Conservation (phyloP, 495 filamentous ascomycete genomes). For the Acidiella bohemica region DNA sequence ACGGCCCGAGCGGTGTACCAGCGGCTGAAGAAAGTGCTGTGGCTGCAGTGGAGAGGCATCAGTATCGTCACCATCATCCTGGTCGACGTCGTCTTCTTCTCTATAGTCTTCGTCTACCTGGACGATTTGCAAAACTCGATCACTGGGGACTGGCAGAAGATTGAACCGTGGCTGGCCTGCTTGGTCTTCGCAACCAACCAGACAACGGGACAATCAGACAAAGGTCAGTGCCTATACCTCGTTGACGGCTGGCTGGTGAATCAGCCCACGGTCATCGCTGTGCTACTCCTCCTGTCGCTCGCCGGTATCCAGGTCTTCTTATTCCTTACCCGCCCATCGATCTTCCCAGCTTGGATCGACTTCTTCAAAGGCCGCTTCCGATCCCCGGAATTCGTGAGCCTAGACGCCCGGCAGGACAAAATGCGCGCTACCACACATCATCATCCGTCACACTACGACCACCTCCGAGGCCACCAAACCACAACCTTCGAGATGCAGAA, state of each 20-base stretch:
- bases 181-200: slow-evolving; percentile 42
- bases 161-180: slow-evolving; percentile 59
- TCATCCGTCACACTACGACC: slow-evolving; percentile 55
- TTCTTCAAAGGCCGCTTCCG: slow-evolving; percentile 39
- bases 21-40: slow-evolving; percentile 71
- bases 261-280: slow-evolving; percentile 64
- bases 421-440: slow-evolving; percentile 43
- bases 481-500: slow-evolving; percentile 21
- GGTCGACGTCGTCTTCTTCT: slow-evolving; percentile 80
- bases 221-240: slow-evolving; percentile 46
- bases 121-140: slow-evolving; percentile 52
- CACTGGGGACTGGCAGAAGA: slow-evolving; percentile 38
- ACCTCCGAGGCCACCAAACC: slow-evolving; percentile 16
- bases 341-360: slow-evolving; percentile 73
- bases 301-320: slow-evolving; percentile 72
- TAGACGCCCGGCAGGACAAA: slow-evolving; percentile 58
- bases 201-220: no score
- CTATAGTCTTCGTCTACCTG: slow-evolving; percentile 75
- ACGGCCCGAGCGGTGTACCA: slow-evolving; percentile 80
- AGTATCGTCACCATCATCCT: slow-evolving; percentile 76
- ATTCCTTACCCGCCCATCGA: slow-evolving; percentile 65
- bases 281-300: slow-evolving; percentile 69
- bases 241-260: slow-evolving; percentile 49
- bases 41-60: slow-evolving; percentile 87
- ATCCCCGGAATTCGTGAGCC: slow-evolving; percentile 71